phyloP scores from a whole-genome alignment of 768 basidiomycete genomes.

The Agaricus bisporus region DNA sequence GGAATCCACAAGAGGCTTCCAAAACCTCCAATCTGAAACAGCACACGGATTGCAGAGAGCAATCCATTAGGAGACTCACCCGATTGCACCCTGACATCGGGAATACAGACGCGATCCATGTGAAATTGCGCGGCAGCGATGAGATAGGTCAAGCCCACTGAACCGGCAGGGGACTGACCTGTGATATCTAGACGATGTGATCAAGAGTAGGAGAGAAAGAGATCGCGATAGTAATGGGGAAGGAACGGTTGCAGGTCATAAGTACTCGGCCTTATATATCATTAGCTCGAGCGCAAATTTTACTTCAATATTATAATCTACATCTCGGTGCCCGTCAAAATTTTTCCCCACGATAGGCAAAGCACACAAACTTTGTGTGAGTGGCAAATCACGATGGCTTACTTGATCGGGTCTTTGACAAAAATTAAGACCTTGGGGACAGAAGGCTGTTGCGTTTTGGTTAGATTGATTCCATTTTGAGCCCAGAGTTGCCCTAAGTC shows the following conservation, averaged over 20 bases:
- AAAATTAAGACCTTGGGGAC: too few relatives aligned
- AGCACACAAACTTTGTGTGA: too few relatives aligned
- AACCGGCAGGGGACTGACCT: background rate
- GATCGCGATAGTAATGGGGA: constrained; percentile 1
- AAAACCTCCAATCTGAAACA: too few relatives aligned
- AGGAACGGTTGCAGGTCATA: background rate
- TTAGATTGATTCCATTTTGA: too few relatives aligned
- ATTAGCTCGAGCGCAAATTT: too few relatives aligned
- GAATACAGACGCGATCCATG: constrained; percentile 14
- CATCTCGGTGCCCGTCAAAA: too few relatives aligned
- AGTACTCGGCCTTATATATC: background rate
- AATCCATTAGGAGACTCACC: constrained; percentile 6
- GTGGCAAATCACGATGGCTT: too few relatives aligned
- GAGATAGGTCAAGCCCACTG: background rate
- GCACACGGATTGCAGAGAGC: background rate
- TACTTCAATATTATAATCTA: too few relatives aligned
- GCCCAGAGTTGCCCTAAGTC: too few relatives aligned
- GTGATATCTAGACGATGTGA: background rate
- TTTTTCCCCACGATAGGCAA: too few relatives aligned
- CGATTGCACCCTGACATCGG: constrained; percentile 14
- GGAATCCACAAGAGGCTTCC: background rate
- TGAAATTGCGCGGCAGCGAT: constrained; percentile 11
- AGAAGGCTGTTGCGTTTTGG: too few relatives aligned
- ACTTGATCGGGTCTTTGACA: too few relatives aligned
- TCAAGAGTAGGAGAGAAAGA: background rate